Evolutionary conservation across 164 flowering plant genomes (phyloP), one percentile per base, ranked within the genome.

Genomic region (Umbellularia californica): DNA sequence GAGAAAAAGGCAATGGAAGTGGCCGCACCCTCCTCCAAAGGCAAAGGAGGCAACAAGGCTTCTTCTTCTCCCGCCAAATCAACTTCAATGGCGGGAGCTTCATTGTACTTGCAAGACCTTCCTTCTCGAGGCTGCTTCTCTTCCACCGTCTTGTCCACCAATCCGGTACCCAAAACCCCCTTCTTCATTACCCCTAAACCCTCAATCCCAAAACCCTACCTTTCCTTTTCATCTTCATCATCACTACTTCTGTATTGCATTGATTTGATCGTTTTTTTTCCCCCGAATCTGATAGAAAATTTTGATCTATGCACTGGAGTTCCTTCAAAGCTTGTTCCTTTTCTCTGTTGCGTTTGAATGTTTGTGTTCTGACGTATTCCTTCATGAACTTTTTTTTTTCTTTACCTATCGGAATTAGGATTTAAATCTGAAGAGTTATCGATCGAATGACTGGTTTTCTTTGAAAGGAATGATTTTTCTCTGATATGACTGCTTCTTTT

Each of bases 61-160:
- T 41, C 47, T 41, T 41, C 47, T 41, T 41, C 13, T 50, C 27
- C 74, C 73, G 65, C 75, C 22, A 80, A 77, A 78, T 80, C 77
- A 9, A 72, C 70, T 69, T 68, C 62, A 1, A 72, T 58, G 74
- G 64, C 76, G 30, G 72, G 81, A 58, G 87, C 85, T 28, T 84
- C 88, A 25, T 76, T 80, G 75, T 85, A 76, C 80, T 85, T 90
- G 68, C 30, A 74, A 67, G 72, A 87, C 71, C 92, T 90, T 62
- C 90, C 94, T n/a, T 88, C 90, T 50, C 88, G 89, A 22, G 94
- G 90, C 70, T 81, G 82, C 80, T 84, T 88, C 80, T 84, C 90
- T 50, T 87, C 90, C 79, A 76, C 83, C 66, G 76, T 80, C 79
- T 7, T 74, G 75, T 87, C 88, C 65, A 82, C 91, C 19, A 88